phyloP scores from a whole-genome alignment of 192 early-diverging fungal genomes.

The Coemansia sp. region DNA sequence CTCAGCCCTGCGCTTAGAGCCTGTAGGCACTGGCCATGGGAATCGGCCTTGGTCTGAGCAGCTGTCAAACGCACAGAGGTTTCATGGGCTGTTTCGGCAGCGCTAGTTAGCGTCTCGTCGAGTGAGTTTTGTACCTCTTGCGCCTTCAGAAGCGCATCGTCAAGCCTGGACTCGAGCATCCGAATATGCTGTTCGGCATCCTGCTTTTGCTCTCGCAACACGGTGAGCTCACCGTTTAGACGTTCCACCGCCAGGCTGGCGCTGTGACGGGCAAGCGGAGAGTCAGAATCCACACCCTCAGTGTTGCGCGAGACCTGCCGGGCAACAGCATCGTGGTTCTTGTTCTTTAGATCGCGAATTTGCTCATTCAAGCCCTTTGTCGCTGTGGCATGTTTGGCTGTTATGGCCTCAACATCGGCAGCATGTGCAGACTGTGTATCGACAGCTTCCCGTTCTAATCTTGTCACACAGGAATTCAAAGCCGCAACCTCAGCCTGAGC shows the following conservation, averaged over 20 bases:
- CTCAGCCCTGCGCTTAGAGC: slow-evolving; percentile 25
- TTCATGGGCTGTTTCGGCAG: slow-evolving; percentile 19
- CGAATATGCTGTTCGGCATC: slow-evolving; percentile 23
- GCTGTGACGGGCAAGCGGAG: slow-evolving; percentile 44
- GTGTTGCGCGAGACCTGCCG: slow-evolving; percentile 20
- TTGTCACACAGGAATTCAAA: slow-evolving; percentile 4
- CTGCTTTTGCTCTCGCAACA: slow-evolving; percentile 39
- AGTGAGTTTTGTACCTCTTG: slow-evolving; percentile 30
- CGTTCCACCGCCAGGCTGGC: slow-evolving; percentile 40
- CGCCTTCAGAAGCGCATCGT: slow-evolving; percentile 31
- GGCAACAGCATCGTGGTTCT: slow-evolving; percentile 31
- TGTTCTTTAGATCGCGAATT: slow-evolving; percentile 32
- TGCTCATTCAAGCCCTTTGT: slow-evolving; percentile 25
- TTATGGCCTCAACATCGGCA: background rate
- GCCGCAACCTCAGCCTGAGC: slow-evolving; percentile 1
- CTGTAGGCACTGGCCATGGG: slow-evolving; percentile 14
- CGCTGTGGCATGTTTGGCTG: background rate
- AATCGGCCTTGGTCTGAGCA: slow-evolving; percentile 12
- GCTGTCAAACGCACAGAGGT: slow-evolving; percentile 13
- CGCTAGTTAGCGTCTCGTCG: slow-evolving; percentile 14
- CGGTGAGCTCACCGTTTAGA: slow-evolving; percentile 45
- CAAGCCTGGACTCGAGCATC: slow-evolving; percentile 28
- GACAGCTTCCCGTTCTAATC: slow-evolving; percentile 14
- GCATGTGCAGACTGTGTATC: background rate
- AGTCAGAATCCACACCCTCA: slow-evolving; percentile 18